These are phyloP conservation scores for Rhodotorula sp. DNA, from an alignment of 1,284 basidiomycete species.

Conservation along the genomic window DNA sequence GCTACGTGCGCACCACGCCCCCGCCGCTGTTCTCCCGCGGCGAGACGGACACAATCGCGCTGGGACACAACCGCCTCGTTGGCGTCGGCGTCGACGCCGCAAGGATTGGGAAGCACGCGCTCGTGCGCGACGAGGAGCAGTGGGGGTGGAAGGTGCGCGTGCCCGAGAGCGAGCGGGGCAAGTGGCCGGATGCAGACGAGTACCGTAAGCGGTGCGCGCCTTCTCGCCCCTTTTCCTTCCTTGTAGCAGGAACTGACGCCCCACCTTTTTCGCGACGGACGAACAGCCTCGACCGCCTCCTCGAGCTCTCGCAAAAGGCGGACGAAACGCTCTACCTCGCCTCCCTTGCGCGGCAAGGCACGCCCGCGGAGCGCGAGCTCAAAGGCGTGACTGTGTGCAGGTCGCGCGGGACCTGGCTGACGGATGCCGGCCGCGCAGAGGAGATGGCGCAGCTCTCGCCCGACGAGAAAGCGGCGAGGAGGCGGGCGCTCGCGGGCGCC, in stretches of 20 bases:
- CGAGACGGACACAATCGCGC: constrained; percentile 18
- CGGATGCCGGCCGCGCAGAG: constrained; percentile 7
- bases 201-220: constrained; percentile 24
- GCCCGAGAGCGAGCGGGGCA: constrained; percentile 15
- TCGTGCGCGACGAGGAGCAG: constrained; percentile 11
- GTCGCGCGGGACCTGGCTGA: constrained; percentile 31
- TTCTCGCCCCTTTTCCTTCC: background rate
- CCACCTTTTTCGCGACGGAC: too few relatives aligned
- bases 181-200: constrained; percentile 23
- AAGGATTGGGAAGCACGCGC: background rate
- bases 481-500: background rate
- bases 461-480: background rate
- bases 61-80: constrained; percentile 39
- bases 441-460: background rate
- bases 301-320: constrained; percentile 19
- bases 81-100: constrained; percentile 34
- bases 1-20: constrained; percentile 11
- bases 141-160: constrained; percentile 39
- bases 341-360: constrained; percentile 19
- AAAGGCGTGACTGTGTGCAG: constrained; percentile 24
- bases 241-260: background rate
- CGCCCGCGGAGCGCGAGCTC: constrained; percentile 25
- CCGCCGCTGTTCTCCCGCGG: constrained; percentile 14
- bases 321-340: constrained; percentile 37
- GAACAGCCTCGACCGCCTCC: constrained; percentile 29